A percentile compares a stretch with the other conserved stretches of the same genome.
phyloP scores from a whole-genome alignment of 352 stramenopile genomes.

The Phytophthora constricta region DNA sequence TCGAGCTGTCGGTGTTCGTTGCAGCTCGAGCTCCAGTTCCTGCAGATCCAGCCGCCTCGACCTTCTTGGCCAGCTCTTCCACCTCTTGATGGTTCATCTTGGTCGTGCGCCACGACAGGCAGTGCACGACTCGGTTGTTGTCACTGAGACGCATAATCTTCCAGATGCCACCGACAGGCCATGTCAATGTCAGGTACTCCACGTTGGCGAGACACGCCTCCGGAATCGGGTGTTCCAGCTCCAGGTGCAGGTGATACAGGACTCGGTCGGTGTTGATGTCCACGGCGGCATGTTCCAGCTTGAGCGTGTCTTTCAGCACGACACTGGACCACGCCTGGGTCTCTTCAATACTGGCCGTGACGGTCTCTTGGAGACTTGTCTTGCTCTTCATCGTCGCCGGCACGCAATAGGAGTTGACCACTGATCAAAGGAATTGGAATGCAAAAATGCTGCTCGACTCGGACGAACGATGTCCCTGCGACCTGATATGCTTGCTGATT shows the following conservation, averaged over 20 bases:
- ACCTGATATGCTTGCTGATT: background rate
- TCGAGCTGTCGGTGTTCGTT: constrained; percentile 23
- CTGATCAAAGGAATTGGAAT: background rate
- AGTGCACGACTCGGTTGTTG: constrained; percentile 42
- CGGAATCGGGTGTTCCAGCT: constrained; percentile 51
- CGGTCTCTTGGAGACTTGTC: constrained; percentile 20
- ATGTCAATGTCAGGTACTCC: constrained; percentile 55
- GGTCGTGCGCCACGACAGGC: constrained; percentile 58
- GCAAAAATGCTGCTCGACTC: background rate
- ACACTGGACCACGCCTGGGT: constrained; percentile 55
- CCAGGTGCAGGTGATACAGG: constrained; percentile 53
- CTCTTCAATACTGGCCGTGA: constrained; percentile 30
- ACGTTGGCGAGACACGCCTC: constrained; percentile 34
- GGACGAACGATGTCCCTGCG: background rate
- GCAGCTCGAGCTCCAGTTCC: constrained; percentile 37
- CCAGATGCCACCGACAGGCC: constrained; percentile 61
- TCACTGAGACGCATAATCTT: constrained; percentile 44
- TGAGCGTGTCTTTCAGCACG: constrained; percentile 47
- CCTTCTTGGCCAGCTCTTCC: constrained; percentile 41
- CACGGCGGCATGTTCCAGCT: constrained; percentile 51
- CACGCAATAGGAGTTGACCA: no score
- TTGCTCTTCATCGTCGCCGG: constrained; percentile 21
- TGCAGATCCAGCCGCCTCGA: constrained; percentile 16
- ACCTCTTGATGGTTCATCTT: constrained; percentile 50
- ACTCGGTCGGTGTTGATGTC: constrained; percentile 56